phyloP scores from a whole-genome alignment of 768 basidiomycete genomes.

The Amanita exitialis region DNA sequence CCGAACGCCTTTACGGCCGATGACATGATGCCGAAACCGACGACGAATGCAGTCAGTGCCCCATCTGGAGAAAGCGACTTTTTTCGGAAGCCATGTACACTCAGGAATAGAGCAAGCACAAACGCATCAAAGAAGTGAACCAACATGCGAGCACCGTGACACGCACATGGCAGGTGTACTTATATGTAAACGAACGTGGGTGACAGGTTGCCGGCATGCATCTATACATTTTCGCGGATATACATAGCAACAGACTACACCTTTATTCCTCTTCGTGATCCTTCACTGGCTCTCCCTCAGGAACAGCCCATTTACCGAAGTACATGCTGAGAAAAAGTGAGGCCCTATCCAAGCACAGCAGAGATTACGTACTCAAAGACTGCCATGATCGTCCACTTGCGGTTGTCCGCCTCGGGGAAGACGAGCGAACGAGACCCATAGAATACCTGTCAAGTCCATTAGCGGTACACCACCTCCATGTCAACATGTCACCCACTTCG shows the following conservation, averaged over 20 bases:
- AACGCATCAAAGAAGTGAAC: slow-evolving; percentile 22
- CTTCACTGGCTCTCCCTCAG: slow-evolving; percentile 8
- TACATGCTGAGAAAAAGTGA: slow-evolving; percentile 25
- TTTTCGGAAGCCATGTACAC: slow-evolving; percentile 61
- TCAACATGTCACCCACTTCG: slow-evolving; percentile 42
- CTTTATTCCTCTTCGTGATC: background rate
- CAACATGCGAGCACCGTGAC: slow-evolving; percentile 1
- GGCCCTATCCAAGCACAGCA: slow-evolving; percentile 8
- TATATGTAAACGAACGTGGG: background rate
- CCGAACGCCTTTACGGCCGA: slow-evolving; percentile 60
- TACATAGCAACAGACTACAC: background rate
- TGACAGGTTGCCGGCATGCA: background rate
- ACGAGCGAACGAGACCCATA: slow-evolving; percentile 88
- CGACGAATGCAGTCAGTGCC: slow-evolving; percentile 63
- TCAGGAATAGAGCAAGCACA: slow-evolving; percentile 41
- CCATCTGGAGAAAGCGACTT: slow-evolving; percentile 72
- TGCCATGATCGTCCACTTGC: slow-evolving; percentile 96
- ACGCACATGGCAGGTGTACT: background rate
- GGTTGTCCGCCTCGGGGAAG: slow-evolving; percentile 92
- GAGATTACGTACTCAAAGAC: slow-evolving; percentile 63
- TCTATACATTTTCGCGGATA: background rate
- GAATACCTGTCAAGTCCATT: slow-evolving; percentile 51
- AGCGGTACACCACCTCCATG: background rate
- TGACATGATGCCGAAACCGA: slow-evolving; percentile 66
- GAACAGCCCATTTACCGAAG: slow-evolving; percentile 36